These are phyloP conservation scores for Iris pallida DNA, from an alignment of 116 monocot species.

Conservation along the genomic window DNA sequence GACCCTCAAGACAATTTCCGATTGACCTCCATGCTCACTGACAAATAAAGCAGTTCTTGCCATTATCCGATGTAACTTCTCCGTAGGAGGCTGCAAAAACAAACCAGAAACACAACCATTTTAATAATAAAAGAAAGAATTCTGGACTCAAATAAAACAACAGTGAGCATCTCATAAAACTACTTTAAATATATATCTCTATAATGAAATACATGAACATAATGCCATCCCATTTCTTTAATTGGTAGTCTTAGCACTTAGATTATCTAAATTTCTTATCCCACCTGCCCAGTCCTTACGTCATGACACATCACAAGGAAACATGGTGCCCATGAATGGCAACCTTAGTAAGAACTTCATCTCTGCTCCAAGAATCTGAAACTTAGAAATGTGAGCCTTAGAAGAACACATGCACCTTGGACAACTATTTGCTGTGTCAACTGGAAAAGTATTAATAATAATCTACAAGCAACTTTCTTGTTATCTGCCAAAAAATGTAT, in stretches of 20 bases:
- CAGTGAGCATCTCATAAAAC: too few species aligned
- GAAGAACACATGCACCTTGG: conserved; percentile 62
- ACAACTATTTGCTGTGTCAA: conserved; percentile 42
- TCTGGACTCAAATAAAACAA: too few species aligned
- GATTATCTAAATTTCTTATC: conserved; percentile 73
- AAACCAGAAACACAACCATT: conserved; percentile 6
- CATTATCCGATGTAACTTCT: conserved; percentile 94
- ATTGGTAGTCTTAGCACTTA: conserved; percentile 24
- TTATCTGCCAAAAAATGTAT: conserved; percentile 18
- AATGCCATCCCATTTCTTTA: conserved; percentile 10
- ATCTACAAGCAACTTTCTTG: conserved; percentile 37
- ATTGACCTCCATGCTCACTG: conserved; percentile 79
- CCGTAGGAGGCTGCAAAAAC: conserved; percentile 75
- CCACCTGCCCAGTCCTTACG: conserved; percentile 77
- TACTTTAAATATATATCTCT: background rate
- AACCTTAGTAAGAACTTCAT: conserved; percentile 85
- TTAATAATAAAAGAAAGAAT: too few species aligned
- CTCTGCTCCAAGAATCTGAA: conserved; percentile 94
- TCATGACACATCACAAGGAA: conserved; percentile 77
- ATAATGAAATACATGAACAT: conserved; percentile 4
- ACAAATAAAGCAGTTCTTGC: conserved; percentile 86
- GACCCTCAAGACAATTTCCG: conserved; percentile 87
- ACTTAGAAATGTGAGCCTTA: conserved; percentile 86
- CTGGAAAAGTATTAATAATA: conserved; percentile 48
- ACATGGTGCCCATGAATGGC: conserved; percentile 69